Conservation (phyloP, 495 filamentous ascomycete species). For the Rostrohypoxylon terebratum region DNA sequence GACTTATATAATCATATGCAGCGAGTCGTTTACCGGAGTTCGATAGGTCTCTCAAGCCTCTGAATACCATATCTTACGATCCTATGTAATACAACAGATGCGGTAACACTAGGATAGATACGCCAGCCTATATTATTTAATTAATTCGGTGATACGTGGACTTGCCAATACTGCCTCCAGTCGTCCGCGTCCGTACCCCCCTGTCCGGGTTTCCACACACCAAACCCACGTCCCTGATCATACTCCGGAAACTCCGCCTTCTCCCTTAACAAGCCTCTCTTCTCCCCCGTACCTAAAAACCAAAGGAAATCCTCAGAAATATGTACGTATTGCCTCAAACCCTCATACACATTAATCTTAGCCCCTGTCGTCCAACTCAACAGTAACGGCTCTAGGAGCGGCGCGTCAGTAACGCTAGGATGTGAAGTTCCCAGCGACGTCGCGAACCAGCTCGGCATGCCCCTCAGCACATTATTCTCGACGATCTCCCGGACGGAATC, state of each 20-base stretch:
- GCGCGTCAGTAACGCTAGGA: conserved; percentile 66
- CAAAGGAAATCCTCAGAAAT: conserved; percentile 59
- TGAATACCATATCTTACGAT: background rate
- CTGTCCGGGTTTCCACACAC: conserved; percentile 54
- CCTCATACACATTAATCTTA: conserved; percentile 55
- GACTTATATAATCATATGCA: background rate
- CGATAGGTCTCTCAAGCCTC: background rate
- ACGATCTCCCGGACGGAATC: conserved; percentile 62
- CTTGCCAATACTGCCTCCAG: conserved; percentile 58
- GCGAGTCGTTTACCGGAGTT: background rate
- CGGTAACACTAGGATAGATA: background rate
- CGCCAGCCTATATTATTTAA: background rate
- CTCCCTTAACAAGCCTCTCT: conserved; percentile 50
- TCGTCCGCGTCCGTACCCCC: conserved; percentile 49
- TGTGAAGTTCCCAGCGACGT: conserved; percentile 64
- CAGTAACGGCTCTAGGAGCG: conserved; percentile 62
- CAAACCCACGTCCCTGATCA: conserved; percentile 50
- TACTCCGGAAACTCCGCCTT: conserved; percentile 56
- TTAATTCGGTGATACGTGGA: conserved; percentile 53
- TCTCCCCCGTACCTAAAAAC: conserved; percentile 52
- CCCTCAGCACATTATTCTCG: conserved; percentile 50
- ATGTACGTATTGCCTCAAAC: conserved; percentile 59
- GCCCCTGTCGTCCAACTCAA: conserved; percentile 63
- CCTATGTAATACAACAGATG: background rate
- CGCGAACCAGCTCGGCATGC: conserved; percentile 63